Percentiles rank a stretch among this genome's conserved stretches.
Evolutionary conservation across 176 grass and related monocot species (phyloP).

Genomic region (Alopecurus myosuroides): DNA sequence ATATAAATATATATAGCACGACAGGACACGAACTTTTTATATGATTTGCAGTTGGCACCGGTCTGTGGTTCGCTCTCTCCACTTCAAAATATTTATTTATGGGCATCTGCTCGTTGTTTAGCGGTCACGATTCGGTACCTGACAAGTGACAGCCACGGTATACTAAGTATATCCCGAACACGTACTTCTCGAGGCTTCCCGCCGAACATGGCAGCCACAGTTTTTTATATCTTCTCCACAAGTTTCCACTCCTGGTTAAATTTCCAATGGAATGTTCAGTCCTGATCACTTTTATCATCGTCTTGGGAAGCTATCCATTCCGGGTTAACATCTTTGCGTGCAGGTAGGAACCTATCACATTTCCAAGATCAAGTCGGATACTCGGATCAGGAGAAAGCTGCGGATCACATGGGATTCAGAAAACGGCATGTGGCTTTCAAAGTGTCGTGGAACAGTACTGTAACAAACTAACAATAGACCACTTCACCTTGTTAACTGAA

Average conservation of each 20-base stretch:
- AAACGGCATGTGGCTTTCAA: background rate
- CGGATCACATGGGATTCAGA: background rate
- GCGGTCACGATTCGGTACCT: background rate
- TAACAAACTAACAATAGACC: too few relatives aligned
- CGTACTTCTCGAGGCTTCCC: background rate
- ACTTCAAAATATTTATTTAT: background rate
- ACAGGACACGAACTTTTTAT: background rate
- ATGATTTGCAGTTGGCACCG: background rate
- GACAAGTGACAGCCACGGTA: background rate
- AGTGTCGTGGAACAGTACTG: background rate
- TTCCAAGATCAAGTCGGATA: background rate
- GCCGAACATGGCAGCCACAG: background rate
- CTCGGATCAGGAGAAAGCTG: background rate
- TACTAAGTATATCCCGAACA: background rate
- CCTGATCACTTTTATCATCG: background rate
- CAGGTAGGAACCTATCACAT: background rate
- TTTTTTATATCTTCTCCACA: background rate
- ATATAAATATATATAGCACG: background rate
- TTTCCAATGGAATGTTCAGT: background rate
- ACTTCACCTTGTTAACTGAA: background rate
- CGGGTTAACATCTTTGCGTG: background rate
- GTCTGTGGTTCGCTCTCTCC: background rate
- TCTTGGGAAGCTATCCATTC: background rate
- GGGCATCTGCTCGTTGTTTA: background rate
- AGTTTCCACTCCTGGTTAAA: background rate